Evolutionary conservation across 768 basidiomycete species (phyloP).

Genomic region (Boletellus ananas): DNA sequence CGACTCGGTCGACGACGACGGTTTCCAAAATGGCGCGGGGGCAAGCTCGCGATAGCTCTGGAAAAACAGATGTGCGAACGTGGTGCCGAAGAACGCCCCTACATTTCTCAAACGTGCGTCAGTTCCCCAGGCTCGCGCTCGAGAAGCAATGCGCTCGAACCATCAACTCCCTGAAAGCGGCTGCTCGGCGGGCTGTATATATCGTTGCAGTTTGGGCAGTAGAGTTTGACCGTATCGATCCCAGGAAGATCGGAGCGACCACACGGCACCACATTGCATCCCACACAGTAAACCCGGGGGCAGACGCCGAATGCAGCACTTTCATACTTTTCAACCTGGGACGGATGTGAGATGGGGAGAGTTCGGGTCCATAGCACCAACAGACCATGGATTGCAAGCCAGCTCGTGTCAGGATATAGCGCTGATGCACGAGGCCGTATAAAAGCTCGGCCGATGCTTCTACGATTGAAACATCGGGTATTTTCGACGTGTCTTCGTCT

Average conservation of each 20-base stretch:
- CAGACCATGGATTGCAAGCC: conserved; percentile 92
- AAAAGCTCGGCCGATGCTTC: conserved; percentile 97
- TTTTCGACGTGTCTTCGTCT: conserved; percentile 93
- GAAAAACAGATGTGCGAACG: conserved; percentile 98
- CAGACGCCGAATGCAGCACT: conserved; percentile 86
- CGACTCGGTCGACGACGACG: conserved; percentile 48
- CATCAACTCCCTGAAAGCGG: conserved; percentile 94
- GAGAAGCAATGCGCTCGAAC: conserved; percentile 37
- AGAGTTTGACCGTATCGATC: conserved; percentile 95
- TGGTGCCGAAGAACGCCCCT: conserved; percentile 99
- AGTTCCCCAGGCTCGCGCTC: conserved; percentile 7
- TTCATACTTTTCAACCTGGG: conserved; percentile 94
- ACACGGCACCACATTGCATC: conserved; percentile 87
- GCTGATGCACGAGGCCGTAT: conserved; percentile 96
- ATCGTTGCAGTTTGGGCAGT: conserved; percentile 97
- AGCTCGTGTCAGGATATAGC: conserved; percentile 92
- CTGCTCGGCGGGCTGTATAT: conserved; percentile 94
- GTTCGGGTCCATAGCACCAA: conserved; percentile 14
- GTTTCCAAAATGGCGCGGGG: conserved; percentile 88
- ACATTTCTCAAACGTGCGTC: conserved; percentile 18
- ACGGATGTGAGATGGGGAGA: conserved; percentile 12
- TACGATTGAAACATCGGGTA: conserved; percentile 97
- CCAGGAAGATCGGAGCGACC: conserved; percentile 95
- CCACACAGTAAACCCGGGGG: conserved; percentile 91
- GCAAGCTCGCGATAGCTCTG: conserved; percentile 96